phyloP scores from a whole-genome alignment of 108 stramenopile species.

The Poteriospumella lacustris region DNA sequence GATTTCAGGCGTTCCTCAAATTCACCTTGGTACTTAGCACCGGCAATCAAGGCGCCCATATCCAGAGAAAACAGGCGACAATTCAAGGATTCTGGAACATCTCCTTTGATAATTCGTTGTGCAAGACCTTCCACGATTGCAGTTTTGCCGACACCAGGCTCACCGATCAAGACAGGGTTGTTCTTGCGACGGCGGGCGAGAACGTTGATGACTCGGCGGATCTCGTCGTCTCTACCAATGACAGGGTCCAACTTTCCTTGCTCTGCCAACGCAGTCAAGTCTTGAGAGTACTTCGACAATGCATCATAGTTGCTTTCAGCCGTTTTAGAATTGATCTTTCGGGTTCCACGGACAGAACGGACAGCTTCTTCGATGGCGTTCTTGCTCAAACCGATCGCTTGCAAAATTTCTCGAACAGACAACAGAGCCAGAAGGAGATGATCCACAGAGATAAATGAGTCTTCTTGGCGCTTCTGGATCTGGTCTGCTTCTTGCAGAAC shows the following conservation, averaged over 20 bases:
- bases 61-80: constrained; percentile 69
- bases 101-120: constrained; percentile 65
- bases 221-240: constrained; percentile 53
- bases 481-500: background rate
- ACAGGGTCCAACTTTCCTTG: constrained; percentile 40
- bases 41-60: constrained; percentile 68
- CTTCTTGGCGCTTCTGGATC: background rate
- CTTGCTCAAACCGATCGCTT: constrained; percentile 5
- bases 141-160: constrained; percentile 70
- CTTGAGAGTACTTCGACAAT: constrained; percentile 22
- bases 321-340: background rate
- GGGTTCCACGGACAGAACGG: background rate
- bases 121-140: constrained; percentile 80
- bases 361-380: constrained; percentile 13
- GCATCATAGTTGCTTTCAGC: constrained; percentile 11
- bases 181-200: constrained; percentile 77
- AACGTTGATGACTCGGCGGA: constrained; percentile 64
- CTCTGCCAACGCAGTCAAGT: constrained; percentile 37
- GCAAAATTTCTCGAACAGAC: background rate
- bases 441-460: constrained; percentile 2
- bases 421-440: constrained; percentile 7
- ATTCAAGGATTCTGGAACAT: constrained; percentile 37
- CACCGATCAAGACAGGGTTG: constrained; percentile 63
- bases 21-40: constrained; percentile 77
- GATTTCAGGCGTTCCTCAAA: constrained; percentile 80